These are phyloP conservation scores for Cyberlindnera saturnus DNA, from an alignment of 805 yeast species.

Conservation along the genomic window DNA sequence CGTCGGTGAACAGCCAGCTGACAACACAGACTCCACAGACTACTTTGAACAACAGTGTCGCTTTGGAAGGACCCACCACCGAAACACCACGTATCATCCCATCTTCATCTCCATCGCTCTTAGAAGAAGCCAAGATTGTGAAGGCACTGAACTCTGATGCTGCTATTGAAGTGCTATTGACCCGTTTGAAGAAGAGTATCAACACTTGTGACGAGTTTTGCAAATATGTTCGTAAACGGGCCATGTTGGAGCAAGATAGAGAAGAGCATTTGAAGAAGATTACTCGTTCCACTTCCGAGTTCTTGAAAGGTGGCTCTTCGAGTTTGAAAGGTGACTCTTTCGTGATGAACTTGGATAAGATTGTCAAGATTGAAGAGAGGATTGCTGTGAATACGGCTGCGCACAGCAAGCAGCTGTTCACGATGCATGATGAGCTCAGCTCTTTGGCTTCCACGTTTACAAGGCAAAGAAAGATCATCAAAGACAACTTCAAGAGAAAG, in stretches of 20 bases:
- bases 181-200: slow-evolving; percentile 72
- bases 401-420: slow-evolving; percentile 71
- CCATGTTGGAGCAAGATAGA: slow-evolving; percentile 73
- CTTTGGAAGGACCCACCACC: background rate
- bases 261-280: slow-evolving; percentile 68
- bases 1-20: background rate
- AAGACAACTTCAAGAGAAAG: slow-evolving; percentile 74
- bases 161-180: slow-evolving; percentile 66
- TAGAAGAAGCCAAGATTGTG: slow-evolving; percentile 45
- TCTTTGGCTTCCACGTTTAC: slow-evolving; percentile 67
- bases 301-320: slow-evolving; percentile 34
- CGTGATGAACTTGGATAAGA: slow-evolving; percentile 54
- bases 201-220: slow-evolving; percentile 82
- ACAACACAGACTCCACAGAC: background rate
- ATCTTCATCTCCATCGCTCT: slow-evolving; percentile 28
- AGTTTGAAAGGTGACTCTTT: slow-evolving; percentile 60
- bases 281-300: slow-evolving; percentile 46
- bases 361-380: slow-evolving; percentile 75
- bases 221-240: slow-evolving; percentile 71
- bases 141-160: slow-evolving; percentile 60
- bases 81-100: slow-evolving; percentile 14
- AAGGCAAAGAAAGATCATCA: slow-evolving; percentile 65
- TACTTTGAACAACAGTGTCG: background rate
- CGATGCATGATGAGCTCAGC: slow-evolving; percentile 78
- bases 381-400: slow-evolving; percentile 65